These are phyloP conservation scores for Eucalyptus cloeziana DNA, from an alignment of 345 rosid species.

Conservation along the genomic window DNA sequence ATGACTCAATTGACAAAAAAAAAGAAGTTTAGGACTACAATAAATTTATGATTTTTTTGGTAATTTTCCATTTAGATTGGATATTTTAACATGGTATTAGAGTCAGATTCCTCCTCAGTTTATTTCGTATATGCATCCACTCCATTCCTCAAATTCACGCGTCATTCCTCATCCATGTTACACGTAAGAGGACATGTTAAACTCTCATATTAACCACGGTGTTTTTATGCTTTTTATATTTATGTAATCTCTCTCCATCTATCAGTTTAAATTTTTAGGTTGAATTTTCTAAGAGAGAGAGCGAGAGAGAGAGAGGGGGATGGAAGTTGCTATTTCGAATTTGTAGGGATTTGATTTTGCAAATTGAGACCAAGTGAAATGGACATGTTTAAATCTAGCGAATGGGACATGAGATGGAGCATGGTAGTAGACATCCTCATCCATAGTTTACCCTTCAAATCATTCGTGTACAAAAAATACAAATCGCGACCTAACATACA, in stretches of 20 bases:
- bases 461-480: neutral
- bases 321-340: neutral
- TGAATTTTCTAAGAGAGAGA: neutral
- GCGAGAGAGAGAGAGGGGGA: fast-evolving
- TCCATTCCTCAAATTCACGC: neutral
- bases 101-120: neutral
- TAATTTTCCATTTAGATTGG: neutral
- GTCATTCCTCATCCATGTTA: neutral
- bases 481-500: neutral
- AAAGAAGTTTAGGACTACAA: no score
- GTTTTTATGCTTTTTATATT: neutral
- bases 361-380: neutral
- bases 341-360: neutral
- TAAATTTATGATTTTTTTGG: no score
- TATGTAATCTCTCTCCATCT: neutral
- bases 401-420: neutral
- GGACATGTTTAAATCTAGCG: neutral
- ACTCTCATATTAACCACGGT: neutral
- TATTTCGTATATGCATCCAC: neutral
- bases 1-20: no score
- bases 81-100: neutral
- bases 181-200: neutral
- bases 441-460: neutral
- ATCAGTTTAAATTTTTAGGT: neutral
- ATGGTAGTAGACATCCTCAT: neutral